Evolutionary conservation across 2,329 filamentous ascomycete genomes (phyloP).

Genomic region (Xylaria sp.): DNA sequence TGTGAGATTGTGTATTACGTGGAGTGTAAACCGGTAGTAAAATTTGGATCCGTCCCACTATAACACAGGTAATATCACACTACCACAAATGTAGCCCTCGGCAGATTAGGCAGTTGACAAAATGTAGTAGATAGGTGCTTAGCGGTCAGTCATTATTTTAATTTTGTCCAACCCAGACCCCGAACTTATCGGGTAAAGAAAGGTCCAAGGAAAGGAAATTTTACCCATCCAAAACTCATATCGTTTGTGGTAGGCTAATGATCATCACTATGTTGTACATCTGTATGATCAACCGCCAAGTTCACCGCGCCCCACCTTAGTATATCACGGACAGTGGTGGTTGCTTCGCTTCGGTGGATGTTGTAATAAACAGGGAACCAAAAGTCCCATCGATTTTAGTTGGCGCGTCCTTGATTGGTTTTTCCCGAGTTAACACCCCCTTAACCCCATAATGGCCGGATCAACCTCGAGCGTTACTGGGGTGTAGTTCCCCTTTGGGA

Average conservation of each 20-base stretch:
- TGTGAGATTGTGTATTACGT: background rate
- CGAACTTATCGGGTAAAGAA: background rate
- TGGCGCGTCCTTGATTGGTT: background rate
- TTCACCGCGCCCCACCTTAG: background rate
- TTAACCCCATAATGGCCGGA: background rate
- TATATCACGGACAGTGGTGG: background rate
- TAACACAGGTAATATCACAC: background rate
- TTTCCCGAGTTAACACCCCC: background rate
- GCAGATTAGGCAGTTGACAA: background rate
- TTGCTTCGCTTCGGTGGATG: background rate
- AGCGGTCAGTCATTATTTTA: background rate
- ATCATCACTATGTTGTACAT: background rate
- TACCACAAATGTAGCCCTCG: background rate
- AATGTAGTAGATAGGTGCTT: background rate
- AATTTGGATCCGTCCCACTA: background rate
- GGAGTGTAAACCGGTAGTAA: background rate
- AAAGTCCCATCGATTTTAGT: background rate
- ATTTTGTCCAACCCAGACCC: too few relatives aligned
- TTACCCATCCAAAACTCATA: background rate
- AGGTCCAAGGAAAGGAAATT: background rate
- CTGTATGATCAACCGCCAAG: background rate
- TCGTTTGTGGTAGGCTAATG: background rate
- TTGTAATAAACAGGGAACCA: background rate
- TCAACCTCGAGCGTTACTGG: background rate
- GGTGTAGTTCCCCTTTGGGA: background rate